phyloP scores from a whole-genome alignment of 345 rosid species.

The Hibiscus mutabilis region DNA sequence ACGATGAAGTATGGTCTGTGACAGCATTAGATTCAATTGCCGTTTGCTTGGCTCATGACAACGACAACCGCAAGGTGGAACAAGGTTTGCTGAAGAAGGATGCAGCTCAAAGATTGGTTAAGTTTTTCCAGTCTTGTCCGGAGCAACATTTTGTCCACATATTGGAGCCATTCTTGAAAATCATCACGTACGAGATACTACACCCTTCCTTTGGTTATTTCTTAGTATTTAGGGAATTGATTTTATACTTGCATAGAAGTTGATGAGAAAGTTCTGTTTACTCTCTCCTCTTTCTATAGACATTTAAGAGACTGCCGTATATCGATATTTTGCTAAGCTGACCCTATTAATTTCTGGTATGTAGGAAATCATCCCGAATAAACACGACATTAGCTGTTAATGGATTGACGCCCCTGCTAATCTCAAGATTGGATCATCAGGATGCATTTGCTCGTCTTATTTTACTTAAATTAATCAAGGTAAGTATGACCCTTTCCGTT shows the following conservation, averaged over 20 bases:
- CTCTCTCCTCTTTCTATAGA: too few species aligned
- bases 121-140: conserved; percentile 90
- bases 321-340: conserved; percentile 3
- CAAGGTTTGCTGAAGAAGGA: conserved; percentile 87
- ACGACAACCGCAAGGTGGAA: conserved; percentile 91
- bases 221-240: too few species aligned
- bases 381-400: conserved; percentile 92
- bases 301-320: too few species aligned
- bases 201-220: conserved; percentile 1
- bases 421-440: conserved; percentile 84
- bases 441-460: conserved; percentile 97
- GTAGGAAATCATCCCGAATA: conserved; percentile 89
- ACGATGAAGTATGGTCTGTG: conserved; percentile 82
- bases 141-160: conserved; percentile 93
- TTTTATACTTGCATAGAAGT: too few species aligned
- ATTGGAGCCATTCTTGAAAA: conserved; percentile 98
- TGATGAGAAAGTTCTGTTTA: too few species aligned
- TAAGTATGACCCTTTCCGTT: conserved; percentile 5
- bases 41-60: conserved; percentile 96
- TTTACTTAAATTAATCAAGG: conserved; percentile 92
- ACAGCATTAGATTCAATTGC: conserved; percentile 95
- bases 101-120: conserved; percentile 78
- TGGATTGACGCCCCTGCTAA: conserved; percentile 88
- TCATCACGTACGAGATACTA: conserved; percentile 59
- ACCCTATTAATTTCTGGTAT: conserved; percentile 12